Evolutionary conservation across 2,329 filamentous ascomycete species (phyloP).

Genomic region (Calcarisporium arbuscula): DNA sequence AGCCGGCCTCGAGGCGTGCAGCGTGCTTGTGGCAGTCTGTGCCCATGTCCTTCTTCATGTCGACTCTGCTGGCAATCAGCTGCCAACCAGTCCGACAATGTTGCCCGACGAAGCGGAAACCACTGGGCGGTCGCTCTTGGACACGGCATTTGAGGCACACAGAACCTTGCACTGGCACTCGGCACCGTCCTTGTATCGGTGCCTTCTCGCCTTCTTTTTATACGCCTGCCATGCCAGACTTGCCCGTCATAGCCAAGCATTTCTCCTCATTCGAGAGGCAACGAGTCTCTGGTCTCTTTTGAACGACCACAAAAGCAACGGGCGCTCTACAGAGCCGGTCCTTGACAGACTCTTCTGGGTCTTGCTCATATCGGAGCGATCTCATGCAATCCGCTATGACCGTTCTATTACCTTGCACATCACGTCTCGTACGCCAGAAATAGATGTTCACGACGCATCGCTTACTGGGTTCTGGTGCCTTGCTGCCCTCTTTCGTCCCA

Average conservation of each 20-base stretch:
- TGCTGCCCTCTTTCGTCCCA: conserved; percentile 32
- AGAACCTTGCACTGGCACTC: conserved; percentile 25
- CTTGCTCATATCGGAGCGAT: conserved; percentile 35
- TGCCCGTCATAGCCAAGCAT: conserved; percentile 36
- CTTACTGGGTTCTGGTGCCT: conserved; percentile 34
- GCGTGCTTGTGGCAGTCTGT: conserved; percentile 31
- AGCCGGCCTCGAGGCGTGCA: conserved; percentile 25
- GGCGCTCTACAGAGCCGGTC: conserved; percentile 16
- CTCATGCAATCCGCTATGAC: conserved; percentile 37
- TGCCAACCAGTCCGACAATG: conserved; percentile 26
- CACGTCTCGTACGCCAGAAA: conserved; percentile 26
- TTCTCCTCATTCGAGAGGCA: conserved; percentile 36
- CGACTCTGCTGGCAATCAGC: conserved; percentile 29
- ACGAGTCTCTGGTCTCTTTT: conserved; percentile 33
- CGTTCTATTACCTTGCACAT: conserved; percentile 37
- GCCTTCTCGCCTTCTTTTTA: conserved; percentile 36
- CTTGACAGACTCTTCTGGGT: conserved; percentile 37
- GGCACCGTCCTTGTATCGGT: conserved; percentile 30
- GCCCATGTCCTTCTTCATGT: conserved; percentile 36
- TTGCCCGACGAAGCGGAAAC: conserved; percentile 15
- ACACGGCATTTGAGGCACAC: conserved; percentile 27
- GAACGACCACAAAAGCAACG: conserved; percentile 19
- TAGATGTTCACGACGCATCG: conserved; percentile 21
- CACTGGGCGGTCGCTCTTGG: conserved; percentile 31
- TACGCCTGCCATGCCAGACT: conserved; percentile 37